These are phyloP conservation scores for Phytopythium kandeliae DNA, from an alignment of 352 stramenopile genomes.

Conservation along the genomic window DNA sequence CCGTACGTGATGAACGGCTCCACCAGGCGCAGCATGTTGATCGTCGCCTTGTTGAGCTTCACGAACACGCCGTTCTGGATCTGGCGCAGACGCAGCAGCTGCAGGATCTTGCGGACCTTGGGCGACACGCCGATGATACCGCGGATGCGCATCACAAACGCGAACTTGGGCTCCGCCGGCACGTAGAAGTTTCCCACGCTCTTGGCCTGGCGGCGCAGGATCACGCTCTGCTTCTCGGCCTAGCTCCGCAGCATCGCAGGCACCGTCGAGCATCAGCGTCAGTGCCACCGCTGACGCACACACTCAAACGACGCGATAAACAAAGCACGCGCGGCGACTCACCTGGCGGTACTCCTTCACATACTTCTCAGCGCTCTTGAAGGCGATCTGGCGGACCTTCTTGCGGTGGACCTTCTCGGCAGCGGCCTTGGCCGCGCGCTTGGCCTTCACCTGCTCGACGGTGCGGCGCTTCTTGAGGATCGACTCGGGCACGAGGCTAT, in stretches of 20 bases:
- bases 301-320: no score
- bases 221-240: conserved; percentile 91
- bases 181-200: conserved; percentile 96
- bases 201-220: conserved; percentile 96
- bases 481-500: conserved; percentile 85
- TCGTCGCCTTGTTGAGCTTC: conserved; percentile 99
- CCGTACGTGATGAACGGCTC: conserved; percentile 99
- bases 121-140: conserved; percentile 96
- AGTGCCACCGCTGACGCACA: no score
- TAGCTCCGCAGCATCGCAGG: no score
- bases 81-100: conserved; percentile 98
- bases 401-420: conserved; percentile 80
- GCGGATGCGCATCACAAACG: conserved; percentile 97
- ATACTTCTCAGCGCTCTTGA: conserved; percentile 98
- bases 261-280: no score
- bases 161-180: conserved; percentile 96
- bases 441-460: conserved; percentile 84
- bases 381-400: conserved; percentile 86
- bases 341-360: conserved; percentile 96
- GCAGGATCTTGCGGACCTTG: conserved; percentile 97
- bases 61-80: conserved; percentile 99
- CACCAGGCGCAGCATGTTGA: conserved; percentile 99
- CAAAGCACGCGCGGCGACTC: no score
- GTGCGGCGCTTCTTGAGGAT: conserved; percentile 91
- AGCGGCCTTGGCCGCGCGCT: conserved; percentile 68